Base-by-base conservation (phyloP, 495 filamentous ascomycete species). In the Penicillium salamii region DNA sequence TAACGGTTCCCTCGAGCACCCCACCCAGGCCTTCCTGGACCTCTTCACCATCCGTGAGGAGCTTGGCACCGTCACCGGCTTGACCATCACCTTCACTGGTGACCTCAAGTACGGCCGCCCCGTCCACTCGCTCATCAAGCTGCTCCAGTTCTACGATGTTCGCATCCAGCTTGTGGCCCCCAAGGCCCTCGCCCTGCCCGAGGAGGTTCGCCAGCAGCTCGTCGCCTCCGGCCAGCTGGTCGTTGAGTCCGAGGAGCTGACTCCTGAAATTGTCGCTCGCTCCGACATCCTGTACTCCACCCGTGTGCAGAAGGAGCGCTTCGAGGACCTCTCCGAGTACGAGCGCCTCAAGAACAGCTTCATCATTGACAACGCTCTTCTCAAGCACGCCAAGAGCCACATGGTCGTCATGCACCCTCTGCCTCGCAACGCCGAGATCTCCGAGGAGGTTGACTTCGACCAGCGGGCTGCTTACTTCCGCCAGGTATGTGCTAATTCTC, bases 31-130 rank as follows among this genome's bases (percentile, higher is more conserved):
- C 4, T 91, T 98, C 83, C 79, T 97, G n/a, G 93, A 98, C 61
- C 82, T 98, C 54, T 97, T 96, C 78, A 98, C 93, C 31, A 97
- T 98, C 67, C 86, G 95, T 46, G 91, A 98, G 70, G 93, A 98
- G 71, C 78, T 97, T 15, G 93, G 93, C 46, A 96, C 90, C 4
- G 92, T 97, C 43, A 89, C 88, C 56, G 91, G 90, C 33, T 76
- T 97, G 53, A 96, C 89, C 40, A 92, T 98, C 66, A 98, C 93
- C 43, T 98, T 98, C 66, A 81, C 85, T 42, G 93, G 93, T 58
- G 93, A 98, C 60, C 82, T 98, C 34, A 83, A 84, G 54, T 93
- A 96, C 68, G 93, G 93, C 36, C 85, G 93, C 42, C 90, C 95
- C 1, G 91, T 98, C 20, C 93, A 98, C 75, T 95, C 90, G 28